Evolutionary conservation across 306 rosid genomes (phyloP).

Genomic region (Vigna trinervia): DNA sequence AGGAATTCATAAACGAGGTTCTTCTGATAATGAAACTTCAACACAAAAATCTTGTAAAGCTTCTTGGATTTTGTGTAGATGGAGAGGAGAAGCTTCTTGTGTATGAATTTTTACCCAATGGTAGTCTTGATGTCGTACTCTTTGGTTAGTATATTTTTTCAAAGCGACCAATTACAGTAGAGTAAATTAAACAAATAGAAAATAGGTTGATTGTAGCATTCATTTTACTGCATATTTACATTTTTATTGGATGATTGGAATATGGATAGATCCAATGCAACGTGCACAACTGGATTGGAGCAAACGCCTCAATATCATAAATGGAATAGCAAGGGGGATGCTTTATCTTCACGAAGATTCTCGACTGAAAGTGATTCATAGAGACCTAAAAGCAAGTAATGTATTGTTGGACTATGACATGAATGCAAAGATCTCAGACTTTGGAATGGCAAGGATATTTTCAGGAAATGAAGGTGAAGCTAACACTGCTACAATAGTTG

Average conservation of each 20-base stretch:
- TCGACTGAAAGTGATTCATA: constrained; percentile 53
- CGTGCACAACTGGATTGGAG: constrained; percentile 50
- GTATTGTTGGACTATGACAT: constrained; percentile 51
- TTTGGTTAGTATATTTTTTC: constrained; percentile 49
- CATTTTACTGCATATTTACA: neutral
- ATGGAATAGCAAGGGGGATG: constrained; percentile 52
- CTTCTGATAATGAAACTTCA: constrained; percentile 67
- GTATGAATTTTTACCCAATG: constrained; percentile 72
- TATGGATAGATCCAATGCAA: constrained; percentile 46
- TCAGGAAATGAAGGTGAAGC: constrained; percentile 54
- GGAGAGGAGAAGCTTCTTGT: constrained; percentile 69
- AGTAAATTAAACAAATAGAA: neutral
- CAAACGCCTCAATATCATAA: constrained; percentile 49
- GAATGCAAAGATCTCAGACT: constrained; percentile 65
- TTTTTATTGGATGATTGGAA: neutral
- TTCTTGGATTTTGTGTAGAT: constrained; percentile 68
- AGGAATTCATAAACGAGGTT: constrained; percentile 72
- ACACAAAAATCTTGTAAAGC: constrained; percentile 77
- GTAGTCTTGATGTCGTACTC: constrained; percentile 60
- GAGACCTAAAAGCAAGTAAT: constrained; percentile 60
- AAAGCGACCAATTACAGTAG: neutral
- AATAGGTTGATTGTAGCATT: constrained; percentile 13
- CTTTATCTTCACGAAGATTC: constrained; percentile 65
- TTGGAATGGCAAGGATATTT: constrained; percentile 61
- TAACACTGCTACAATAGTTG: constrained; percentile 56